Percentiles rank a stretch among this genome's conserved stretches.
phyloP scores from a whole-genome alignment of 306 rosid species.

The Prunus davidiana region DNA sequence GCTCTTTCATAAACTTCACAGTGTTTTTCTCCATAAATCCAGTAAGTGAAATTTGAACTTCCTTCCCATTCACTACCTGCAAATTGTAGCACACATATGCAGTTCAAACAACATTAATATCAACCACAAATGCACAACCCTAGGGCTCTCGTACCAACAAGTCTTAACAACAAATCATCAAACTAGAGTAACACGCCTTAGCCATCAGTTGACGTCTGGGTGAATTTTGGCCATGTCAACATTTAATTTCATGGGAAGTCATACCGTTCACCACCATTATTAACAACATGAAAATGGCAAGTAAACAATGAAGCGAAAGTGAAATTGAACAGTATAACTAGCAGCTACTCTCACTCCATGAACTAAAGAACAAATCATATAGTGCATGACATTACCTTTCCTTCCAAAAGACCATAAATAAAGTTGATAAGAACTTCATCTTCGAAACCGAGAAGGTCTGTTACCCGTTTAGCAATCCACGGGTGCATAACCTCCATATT shows the following conservation, averaged over 20 bases:
- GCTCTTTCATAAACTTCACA: constrained; percentile 96
- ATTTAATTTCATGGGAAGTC: not conserved
- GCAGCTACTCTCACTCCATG: not conserved
- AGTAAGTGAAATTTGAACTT: constrained; percentile 86
- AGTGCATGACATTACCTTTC: constrained; percentile 55
- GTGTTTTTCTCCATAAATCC: constrained; percentile 98
- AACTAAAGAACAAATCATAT: not conserved
- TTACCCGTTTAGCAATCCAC: constrained; percentile 85
- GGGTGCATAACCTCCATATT: constrained; percentile 87
- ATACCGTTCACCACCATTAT: not conserved
- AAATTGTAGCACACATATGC: constrained; percentile 15
- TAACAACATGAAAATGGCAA: not conserved
- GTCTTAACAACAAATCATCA: not conserved
- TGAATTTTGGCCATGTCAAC: not conserved
- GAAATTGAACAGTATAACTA: not conserved
- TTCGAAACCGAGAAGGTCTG: constrained; percentile 94
- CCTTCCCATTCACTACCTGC: constrained; percentile 87
- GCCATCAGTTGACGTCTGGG: not conserved
- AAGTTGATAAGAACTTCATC: constrained; percentile 99
- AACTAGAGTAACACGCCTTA: not conserved
- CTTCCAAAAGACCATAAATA: constrained; percentile 86
- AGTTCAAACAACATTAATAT: not conserved
- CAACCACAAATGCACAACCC: not conserved
- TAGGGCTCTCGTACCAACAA: not conserved
- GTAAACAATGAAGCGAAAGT: not conserved